Evolutionary conservation across 2,329 filamentous ascomycete genomes (phyloP).

Genomic region (Escovopsis sp.): DNA sequence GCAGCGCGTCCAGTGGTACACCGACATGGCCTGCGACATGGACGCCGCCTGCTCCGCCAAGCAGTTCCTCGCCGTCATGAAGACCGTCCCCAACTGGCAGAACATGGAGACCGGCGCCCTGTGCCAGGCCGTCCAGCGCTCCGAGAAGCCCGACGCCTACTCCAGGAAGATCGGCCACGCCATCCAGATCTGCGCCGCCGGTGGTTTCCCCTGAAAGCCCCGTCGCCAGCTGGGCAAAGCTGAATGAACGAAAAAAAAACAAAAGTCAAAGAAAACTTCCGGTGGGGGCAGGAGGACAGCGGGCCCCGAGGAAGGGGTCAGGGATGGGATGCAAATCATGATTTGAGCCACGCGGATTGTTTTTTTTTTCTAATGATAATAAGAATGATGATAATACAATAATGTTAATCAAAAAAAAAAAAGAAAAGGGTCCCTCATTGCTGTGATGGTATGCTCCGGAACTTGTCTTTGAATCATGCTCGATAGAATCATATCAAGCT

Average conservation of each 20-base stretch:
- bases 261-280: conserved; percentile 2
- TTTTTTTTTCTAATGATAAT: too few relatives aligned
- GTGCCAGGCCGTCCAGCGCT: conserved; percentile 12
- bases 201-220: conserved; percentile 5
- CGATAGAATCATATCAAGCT: too few relatives aligned
- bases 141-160: conserved; percentile 9
- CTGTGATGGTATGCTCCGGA: too few relatives aligned
- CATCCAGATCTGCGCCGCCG: conserved; percentile 8
- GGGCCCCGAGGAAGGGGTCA: too few relatives aligned
- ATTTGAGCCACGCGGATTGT: too few relatives aligned
- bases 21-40: conserved; percentile 11
- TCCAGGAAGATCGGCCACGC: conserved; percentile 7
- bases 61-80: conserved; percentile 10
- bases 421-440: too few relatives aligned
- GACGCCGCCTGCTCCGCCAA: conserved; percentile 9
- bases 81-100: conserved; percentile 9
- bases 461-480: too few relatives aligned
- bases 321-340: too few relatives aligned
- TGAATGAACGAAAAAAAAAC: conserved; percentile 4
- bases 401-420: too few relatives aligned
- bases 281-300: too few relatives aligned
- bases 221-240: background rate
- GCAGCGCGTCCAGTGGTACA: conserved; percentile 11
- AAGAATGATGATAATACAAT: too few relatives aligned
- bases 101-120: conserved; percentile 9